Base-by-base conservation (phyloP, 768 basidiomycete species). In the Rhodotorula toruloides region DNA sequence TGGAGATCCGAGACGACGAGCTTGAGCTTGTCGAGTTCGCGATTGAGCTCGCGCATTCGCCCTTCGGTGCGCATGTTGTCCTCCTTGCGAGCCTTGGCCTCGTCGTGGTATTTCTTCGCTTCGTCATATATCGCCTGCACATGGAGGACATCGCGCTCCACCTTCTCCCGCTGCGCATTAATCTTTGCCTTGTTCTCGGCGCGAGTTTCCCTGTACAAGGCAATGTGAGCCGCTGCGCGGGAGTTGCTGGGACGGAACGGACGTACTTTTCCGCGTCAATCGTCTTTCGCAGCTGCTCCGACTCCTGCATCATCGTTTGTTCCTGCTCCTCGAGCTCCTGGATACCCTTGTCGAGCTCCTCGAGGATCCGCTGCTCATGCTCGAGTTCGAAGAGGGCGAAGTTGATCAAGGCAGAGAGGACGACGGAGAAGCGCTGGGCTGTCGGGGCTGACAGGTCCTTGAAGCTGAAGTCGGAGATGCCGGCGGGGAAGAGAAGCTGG, bases 341-440 rank as follows among this genome's bases (percentile, higher is more conserved):
- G 10, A 61, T 52, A 50, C 68, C 71, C 16, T 65, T 63, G 36
- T 69, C 58, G 22, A 75, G 44, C 21, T 64, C 53, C 25, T 59
- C 39, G 42, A 70, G 50, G 36, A 61, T 49, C 21, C 58, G 61
- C 13, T 31, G 49, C 29, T 49, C 60, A 29, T 71, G 73, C 39
- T 75, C 74, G 17, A 54, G 64, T 43, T 67, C 66, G 56, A 75
- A 75, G 43, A 73, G 70, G 54, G 58, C 57, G 54, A 74, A 75
- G 64, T 75, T 75, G 73, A 74, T 50, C 49, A 75, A 61, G 9
- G 57, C 74, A 27, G 62, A 63, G 16, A 75, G 54, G 57, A 72
- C 44, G 43, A 50, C 29, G 8, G 46, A 37, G 47, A 75, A 60
- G 9, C 73, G 63, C 22, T 44, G 32, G 29, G 69, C n/a, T 25